A percentile compares a stretch with the other conserved stretches of the same genome.
phyloP scores from a whole-genome alignment of 495 filamentous ascomycete genomes.

The Glonium stellatum region DNA sequence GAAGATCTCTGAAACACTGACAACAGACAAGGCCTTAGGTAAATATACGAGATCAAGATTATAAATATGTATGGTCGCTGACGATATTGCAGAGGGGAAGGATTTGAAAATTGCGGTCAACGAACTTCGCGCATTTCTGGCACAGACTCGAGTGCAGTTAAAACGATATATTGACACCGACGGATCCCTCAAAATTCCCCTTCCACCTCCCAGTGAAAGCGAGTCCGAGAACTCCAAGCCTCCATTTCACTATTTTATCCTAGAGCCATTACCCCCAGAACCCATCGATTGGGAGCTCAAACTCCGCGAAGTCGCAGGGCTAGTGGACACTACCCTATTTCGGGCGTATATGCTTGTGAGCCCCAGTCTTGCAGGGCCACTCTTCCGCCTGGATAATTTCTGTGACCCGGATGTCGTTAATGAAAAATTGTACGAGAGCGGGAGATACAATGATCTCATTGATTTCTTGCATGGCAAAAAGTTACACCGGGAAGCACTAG shows the following conservation, averaged over 20 bases:
- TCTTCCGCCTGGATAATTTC: constrained; percentile 95
- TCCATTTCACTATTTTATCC: constrained; percentile 36
- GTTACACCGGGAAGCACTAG: constrained; percentile 80
- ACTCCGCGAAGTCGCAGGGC: constrained; percentile 63
- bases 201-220: constrained; percentile 48
- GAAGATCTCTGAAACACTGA: constrained; percentile 25
- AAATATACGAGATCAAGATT: constrained; percentile 4
- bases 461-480: constrained; percentile 96
- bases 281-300: constrained; percentile 61
- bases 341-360: constrained; percentile 85
- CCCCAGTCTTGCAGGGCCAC: constrained; percentile 74
- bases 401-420: constrained; percentile 95
- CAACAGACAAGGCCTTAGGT: constrained; percentile 45
- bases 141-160: constrained; percentile 71
- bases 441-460: constrained; percentile 86
- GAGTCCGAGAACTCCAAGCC: constrained; percentile 27
- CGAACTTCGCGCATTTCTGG: constrained; percentile 78
- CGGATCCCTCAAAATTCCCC: constrained; percentile 59
- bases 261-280: constrained; percentile 40
- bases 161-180: constrained; percentile 73
- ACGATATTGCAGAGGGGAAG: constrained; percentile 51
- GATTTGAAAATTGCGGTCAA: constrained; percentile 73
- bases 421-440: constrained; percentile 79
- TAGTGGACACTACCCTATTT: constrained; percentile 93
- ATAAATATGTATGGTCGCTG: constrained; percentile 1